Conservation (phyloP, 2,329 filamentous ascomycete species). For the Aspergillus amoenus region DNA sequence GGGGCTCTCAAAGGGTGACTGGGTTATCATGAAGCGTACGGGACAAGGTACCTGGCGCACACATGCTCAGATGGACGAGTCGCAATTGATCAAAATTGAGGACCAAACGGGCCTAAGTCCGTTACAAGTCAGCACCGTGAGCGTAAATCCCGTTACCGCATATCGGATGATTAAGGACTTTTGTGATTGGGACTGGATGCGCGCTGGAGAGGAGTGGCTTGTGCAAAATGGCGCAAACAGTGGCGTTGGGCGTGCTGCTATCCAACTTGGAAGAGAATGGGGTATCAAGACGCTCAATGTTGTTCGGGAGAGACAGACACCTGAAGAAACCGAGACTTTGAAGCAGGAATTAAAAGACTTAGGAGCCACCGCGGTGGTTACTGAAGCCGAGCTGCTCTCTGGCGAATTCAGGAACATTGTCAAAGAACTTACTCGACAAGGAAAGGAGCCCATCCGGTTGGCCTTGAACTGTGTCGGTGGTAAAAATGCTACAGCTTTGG, state of each 20-base stretch:
- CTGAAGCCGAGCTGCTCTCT: constrained; percentile 56
- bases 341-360: constrained; percentile 60
- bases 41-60: constrained; percentile 95
- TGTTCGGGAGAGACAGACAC: constrained; percentile 68
- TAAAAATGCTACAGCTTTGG: constrained; percentile 74
- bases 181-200: constrained; percentile 52
- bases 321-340: constrained; percentile 63
- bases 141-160: constrained; percentile 90
- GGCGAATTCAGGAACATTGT: constrained; percentile 50
- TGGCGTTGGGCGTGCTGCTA: constrained; percentile 85
- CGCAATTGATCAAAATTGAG: constrained; percentile 66
- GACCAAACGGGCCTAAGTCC: constrained; percentile 69
- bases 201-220: constrained; percentile 78
- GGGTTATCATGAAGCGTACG: constrained; percentile 83
- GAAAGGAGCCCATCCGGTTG: constrained; percentile 69
- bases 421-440: constrained; percentile 69
- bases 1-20: constrained; percentile 73
- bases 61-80: constrained; percentile 68
- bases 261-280: constrained; percentile 84
- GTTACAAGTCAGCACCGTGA: constrained; percentile 80
- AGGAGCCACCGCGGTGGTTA: constrained; percentile 64
- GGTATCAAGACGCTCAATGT: constrained; percentile 89
- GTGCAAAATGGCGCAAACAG: constrained; percentile 97
- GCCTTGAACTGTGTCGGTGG: constrained; percentile 94
- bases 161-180: constrained; percentile 92